Evolutionary conservation across 2,329 filamentous ascomycete genomes (phyloP).

Genomic region (Claviceps digitariae): DNA sequence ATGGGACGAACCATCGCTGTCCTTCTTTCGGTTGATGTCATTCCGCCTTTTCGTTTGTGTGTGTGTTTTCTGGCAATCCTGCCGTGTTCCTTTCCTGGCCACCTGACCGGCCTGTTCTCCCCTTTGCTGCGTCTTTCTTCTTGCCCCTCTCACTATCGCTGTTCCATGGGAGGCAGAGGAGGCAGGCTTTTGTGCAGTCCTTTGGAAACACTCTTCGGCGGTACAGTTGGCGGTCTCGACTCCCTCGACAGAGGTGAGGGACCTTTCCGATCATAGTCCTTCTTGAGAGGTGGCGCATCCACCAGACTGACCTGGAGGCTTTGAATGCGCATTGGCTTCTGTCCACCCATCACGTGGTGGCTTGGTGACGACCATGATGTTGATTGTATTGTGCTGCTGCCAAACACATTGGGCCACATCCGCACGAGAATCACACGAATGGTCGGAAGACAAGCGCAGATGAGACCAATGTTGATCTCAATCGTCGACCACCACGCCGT

Average conservation of each 20-base stretch:
- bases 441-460: constrained; percentile 4
- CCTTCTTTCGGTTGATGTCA: too few species aligned
- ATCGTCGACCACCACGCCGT: constrained; percentile 6
- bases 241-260: background rate
- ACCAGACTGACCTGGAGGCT: background rate
- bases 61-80: too few species aligned
- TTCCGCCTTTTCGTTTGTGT: too few species aligned
- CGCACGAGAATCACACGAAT: background rate
- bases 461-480: constrained; percentile 6
- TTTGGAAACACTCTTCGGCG: background rate
- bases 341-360: background rate
- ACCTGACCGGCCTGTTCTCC: background rate
- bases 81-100: too few species aligned
- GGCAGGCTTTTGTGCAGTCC: background rate
- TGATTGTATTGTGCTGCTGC: background rate
- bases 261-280: background rate
- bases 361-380: background rate
- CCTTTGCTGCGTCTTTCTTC: too few species aligned
- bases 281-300: background rate
- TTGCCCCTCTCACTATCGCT: background rate
- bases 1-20: too few species aligned
- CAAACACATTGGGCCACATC: constrained; percentile 3
- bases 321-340: background rate
- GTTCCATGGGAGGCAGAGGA: background rate
- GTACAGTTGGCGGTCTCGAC: background rate